These are phyloP conservation scores for Lodderomyces jiufengensis DNA, from an alignment of 1,139 yeast genomes.

Conservation along the genomic window DNA sequence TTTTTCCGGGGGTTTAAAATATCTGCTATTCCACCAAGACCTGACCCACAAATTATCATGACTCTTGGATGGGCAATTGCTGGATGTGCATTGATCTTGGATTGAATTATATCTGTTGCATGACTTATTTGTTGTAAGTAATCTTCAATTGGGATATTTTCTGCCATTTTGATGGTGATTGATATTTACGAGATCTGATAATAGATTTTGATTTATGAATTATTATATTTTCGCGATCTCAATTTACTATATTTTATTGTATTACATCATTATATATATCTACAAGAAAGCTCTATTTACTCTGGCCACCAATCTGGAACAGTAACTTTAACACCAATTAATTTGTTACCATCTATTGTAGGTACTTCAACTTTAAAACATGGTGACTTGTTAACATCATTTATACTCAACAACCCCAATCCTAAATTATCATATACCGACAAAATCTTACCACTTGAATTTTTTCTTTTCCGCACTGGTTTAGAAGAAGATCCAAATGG, in stretches of 20 bases:
- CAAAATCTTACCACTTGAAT: slow-evolving; percentile 58
- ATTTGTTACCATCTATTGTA: slow-evolving; percentile 19
- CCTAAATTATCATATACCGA: slow-evolving; percentile 61
- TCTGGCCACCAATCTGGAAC: slow-evolving; percentile 70
- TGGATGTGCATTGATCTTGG: slow-evolving; percentile 6
- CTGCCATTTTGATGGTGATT: slow-evolving; percentile 10
- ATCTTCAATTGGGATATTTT: slow-evolving; percentile 12
- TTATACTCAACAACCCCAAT: slow-evolving; percentile 54
- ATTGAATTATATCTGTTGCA: slow-evolving; percentile 11
- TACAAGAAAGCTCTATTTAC: too few relatives aligned
- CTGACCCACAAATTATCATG: slow-evolving; percentile 91
- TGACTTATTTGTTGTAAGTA: slow-evolving; percentile 12
- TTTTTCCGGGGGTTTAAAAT: slow-evolving; percentile 39
- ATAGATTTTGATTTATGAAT: too few relatives aligned
- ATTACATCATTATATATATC: too few relatives aligned
- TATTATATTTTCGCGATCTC: slow-evolving; percentile 1
- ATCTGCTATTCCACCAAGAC: slow-evolving; percentile 81
- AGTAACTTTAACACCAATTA: slow-evolving; percentile 44
- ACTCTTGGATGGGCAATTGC: slow-evolving; percentile 47
- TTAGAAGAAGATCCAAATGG: slow-evolving; percentile 34
- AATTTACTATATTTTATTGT: too few relatives aligned
- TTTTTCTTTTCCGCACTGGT: slow-evolving; percentile 31
- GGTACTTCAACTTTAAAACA: slow-evolving; percentile 32
- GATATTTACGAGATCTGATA: neutral
- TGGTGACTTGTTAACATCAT: slow-evolving; percentile 30